Base-by-base conservation (phyloP, 2,329 filamentous ascomycete species). In the Penicillium sp. region DNA sequence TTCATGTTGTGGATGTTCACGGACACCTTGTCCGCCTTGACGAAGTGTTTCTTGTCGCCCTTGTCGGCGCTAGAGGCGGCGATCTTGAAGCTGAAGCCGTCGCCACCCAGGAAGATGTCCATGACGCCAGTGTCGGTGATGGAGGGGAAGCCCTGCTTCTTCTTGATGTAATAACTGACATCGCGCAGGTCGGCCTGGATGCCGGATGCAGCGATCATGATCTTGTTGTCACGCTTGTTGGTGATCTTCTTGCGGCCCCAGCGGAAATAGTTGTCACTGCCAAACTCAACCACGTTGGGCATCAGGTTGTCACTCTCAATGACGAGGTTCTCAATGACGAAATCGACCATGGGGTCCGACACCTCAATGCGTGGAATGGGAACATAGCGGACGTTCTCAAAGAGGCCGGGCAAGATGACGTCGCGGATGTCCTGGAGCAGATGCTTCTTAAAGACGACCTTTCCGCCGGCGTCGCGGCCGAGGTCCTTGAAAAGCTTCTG, bases 221-320 rank as follows among this genome's bases (percentile, higher is more conserved):
- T 65, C 66, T 85, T 86, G 72, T 95, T 91, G 72, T 88, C 86
- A 71, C 83, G 86, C 77, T 86, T 89, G 78, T 81, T 95, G 62
- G 80, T 76, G 61, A 90, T 79, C 68, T 85, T 86, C 83, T 95
- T 96, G 66, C 93, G 89, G 32, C 92, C 93, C 84, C 88, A 95
- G 59, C 88, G 85, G 81, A 91, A 89, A 76, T 93, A 95, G 76
- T 97, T 93, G 75, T 97, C 91, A 66, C 84, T 93, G 51, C 84
- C 82, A 54, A 97, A 80, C 70, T 98, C 92, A 33, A 95, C 72
- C 4, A 92, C 80, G 62, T 98, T 98, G 56, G 93, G 93, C 74
- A 91, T 89, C 61, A 98, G 84, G 74, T 98, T 98, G 77, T 97
- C 91, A 58, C 89, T 91, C 75, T 98, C 93, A 45, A 98, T 81